Conservation (phyloP, 2,329 filamentous ascomycete species). For the Plenodomus lindquistii region DNA sequence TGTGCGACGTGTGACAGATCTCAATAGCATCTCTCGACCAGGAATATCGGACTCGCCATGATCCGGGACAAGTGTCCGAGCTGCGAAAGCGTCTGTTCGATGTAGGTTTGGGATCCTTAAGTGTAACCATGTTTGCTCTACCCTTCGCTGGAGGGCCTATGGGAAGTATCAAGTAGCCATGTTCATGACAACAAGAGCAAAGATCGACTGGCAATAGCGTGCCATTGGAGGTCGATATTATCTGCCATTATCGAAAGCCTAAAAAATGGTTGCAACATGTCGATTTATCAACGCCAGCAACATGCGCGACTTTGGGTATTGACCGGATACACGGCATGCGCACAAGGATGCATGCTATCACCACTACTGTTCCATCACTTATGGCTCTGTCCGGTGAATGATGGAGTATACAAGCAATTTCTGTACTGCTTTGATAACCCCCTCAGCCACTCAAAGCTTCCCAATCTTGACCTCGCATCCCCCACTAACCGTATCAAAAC, state of each 20-base stretch:
- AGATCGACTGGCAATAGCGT: not conserved
- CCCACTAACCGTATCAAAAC: slow-evolving; percentile 40
- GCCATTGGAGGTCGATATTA: no score
- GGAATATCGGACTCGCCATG: not conserved
- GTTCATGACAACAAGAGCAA: not conserved
- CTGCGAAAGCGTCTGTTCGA: not conserved
- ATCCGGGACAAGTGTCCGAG: not conserved
- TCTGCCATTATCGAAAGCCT: no score
- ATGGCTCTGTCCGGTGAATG: no score
- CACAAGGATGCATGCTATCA: no score
- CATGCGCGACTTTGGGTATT: no score
- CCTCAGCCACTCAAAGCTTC: no score
- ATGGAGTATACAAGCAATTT: no score
- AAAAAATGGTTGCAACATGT: not conserved
- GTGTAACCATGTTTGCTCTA: not conserved
- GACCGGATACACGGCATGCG: no score
- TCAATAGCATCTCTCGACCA: not conserved
- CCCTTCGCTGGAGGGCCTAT: not conserved
- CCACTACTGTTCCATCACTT: no score
- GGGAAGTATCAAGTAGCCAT: not conserved
- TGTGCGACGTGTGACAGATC: not conserved
- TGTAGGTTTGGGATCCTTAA: not conserved
- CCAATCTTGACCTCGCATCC: slow-evolving; percentile 39
- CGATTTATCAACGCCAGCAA: no score
- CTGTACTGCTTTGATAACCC: no score